These are phyloP conservation scores for Suillus americanus DNA, from an alignment of 768 basidiomycete species.

Conservation along the genomic window DNA sequence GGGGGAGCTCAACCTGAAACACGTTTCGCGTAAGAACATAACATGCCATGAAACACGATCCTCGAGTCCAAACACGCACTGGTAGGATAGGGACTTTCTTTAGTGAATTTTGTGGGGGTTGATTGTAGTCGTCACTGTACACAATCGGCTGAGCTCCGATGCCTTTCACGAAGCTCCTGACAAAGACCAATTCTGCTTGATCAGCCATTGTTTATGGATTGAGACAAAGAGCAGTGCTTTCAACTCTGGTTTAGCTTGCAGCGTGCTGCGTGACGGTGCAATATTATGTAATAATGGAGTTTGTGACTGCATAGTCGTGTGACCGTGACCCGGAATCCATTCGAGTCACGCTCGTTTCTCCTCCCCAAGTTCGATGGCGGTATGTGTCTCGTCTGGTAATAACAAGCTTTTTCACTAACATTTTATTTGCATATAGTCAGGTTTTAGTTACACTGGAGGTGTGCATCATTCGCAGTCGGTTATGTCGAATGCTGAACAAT, in stretches of 20 bases:
- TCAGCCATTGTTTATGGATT: constrained; percentile 46
- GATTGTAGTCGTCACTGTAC: constrained; percentile 76
- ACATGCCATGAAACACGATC: constrained; percentile 11
- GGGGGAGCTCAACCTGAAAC: constrained; percentile 56
- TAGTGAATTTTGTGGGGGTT: constrained; percentile 62
- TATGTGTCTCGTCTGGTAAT: constrained; percentile 17
- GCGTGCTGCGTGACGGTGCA: not conserved
- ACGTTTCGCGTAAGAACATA: constrained; percentile 2
- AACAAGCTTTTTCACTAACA: constrained; percentile 12
- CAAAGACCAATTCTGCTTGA: constrained; percentile 58
- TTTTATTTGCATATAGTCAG: constrained; percentile 44
- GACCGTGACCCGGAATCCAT: constrained; percentile 17
- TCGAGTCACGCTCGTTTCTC: constrained; percentile 18
- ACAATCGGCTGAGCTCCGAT: constrained; percentile 65
- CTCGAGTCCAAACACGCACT: constrained; percentile 38
- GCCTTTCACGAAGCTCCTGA: constrained; percentile 62
- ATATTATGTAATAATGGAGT: not conserved
- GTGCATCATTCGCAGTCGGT: constrained; percentile 15
- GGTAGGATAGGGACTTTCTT: constrained; percentile 70
- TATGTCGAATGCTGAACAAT: not conserved
- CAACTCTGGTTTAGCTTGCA: not conserved
- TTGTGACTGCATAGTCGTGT: not conserved
- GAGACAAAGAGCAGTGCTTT: constrained; percentile 2
- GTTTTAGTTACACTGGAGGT: constrained; percentile 66
- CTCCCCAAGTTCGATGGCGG: constrained; percentile 35